phyloP scores from a whole-genome alignment of 106 monocot genomes.

The Dioscorea alata region DNA sequence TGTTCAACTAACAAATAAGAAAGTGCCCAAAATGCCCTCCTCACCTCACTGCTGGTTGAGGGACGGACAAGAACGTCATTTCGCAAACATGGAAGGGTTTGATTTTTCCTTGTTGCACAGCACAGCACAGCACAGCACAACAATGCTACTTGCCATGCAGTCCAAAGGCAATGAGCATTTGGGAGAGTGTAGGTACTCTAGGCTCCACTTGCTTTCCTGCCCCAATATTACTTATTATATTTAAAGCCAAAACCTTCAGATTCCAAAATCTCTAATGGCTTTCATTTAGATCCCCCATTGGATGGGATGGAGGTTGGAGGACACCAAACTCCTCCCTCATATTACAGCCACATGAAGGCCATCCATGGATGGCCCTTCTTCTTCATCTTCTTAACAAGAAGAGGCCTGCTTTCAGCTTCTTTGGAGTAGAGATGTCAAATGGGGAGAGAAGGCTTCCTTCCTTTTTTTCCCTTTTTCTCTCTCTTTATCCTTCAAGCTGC shows the following conservation, averaged over 20 bases:
- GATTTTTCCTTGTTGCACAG: neutral
- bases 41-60: neutral
- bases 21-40: neutral
- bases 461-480: neutral
- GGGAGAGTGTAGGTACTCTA: neutral
- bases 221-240: neutral
- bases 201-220: slow-evolving; percentile 1
- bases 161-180: slow-evolving; percentile 7
- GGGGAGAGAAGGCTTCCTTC: neutral
- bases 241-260: slow-evolving; percentile 4
- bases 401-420: neutral
- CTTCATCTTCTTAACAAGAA: neutral
- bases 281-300: neutral
- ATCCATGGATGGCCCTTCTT: slow-evolving; percentile 4
- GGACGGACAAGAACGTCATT: neutral
- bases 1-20: neutral
- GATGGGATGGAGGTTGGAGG: neutral
- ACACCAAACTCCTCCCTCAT: neutral
- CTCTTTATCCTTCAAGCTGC: neutral
- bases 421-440: neutral
- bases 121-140: too few relatives aligned
- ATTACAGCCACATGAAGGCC: neutral
- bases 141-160: neutral
- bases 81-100: neutral
- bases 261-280: slow-evolving; percentile 1